Evolutionary conservation across 2,329 filamentous ascomycete genomes (phyloP), one percentile per base, ranked within the genome.

Genomic region (Calonectria fujianensis): DNA sequence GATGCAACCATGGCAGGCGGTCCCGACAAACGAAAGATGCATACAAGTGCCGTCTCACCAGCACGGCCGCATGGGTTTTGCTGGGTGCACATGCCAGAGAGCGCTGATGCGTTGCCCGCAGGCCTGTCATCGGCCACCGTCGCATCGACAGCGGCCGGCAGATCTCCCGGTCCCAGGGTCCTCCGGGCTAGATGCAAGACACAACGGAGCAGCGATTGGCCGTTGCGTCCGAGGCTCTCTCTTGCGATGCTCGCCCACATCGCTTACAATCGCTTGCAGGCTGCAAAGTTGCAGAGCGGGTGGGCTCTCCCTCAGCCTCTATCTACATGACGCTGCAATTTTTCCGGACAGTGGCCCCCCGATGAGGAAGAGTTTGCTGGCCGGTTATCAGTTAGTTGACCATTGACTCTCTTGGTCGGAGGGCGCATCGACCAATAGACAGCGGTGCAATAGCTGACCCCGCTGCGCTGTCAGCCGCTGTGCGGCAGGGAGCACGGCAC

Each of bases 1-100:
- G 14, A 45, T 63, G 57, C 16, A 24, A 27, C 57, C 35, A 39
- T 39, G n/a, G 45, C 45, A 48, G 10, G 45, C n/a, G 45, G 18
- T 48, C 24, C 45, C 11, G 7, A 48, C 20, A 48, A 37, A 41
- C 57, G n/a, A 29, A 29, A 18, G 57, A 27, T 37, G 57, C 35
- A 63, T 63, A 41, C 31, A 63, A 65, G 61, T 65, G 61, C 61
- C 61, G 61, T 65, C 39, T 65, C 27, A 50, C 61, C 29, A 41
- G n/a, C 45, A 48, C 45, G 45, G 45, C 45, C 61, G 45, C 41
- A 45, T 35, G 27, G 39, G 41, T 35, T 50, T 48, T 65, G 35
- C 27, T 35, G 35, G n/a, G 57, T n/a, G 61, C 41, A 50, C 61
- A 65, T 65, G 41, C 39, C 61, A 20, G 39, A 16, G 41, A 65